Evolutionary conservation across 345 rosid species (phyloP).

Genomic region (Eucalyptus sp.): DNA sequence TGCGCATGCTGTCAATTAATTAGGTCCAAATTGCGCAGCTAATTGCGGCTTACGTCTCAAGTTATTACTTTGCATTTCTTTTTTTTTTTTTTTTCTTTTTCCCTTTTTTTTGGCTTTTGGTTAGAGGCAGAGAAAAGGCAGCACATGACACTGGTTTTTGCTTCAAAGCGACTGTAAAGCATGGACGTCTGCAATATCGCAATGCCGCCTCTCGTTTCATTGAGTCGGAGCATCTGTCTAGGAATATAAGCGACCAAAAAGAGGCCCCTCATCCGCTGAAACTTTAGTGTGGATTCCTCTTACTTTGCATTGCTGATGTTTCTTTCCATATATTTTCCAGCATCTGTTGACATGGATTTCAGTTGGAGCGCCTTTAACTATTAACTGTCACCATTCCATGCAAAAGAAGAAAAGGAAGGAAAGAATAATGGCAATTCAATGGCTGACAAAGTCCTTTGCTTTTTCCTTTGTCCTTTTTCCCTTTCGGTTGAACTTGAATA

Average conservation of each 20-base stretch:
- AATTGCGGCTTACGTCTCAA: neutral
- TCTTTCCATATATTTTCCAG: neutral
- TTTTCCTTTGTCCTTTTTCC: neutral
- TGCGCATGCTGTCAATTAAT: neutral
- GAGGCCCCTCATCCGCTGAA: neutral
- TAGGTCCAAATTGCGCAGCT: neutral
- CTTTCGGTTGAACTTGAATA: neutral
- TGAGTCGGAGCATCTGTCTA: neutral
- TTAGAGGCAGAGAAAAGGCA: neutral
- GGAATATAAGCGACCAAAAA: neutral
- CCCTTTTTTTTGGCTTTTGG: neutral
- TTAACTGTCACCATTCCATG: neutral
- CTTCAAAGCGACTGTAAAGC: neutral
- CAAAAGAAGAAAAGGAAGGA: neutral
- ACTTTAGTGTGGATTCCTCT: neutral
- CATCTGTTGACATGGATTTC: neutral
- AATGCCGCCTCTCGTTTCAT: neutral
- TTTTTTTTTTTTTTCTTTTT: neutral
- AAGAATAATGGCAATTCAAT: neutral
- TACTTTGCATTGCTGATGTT: neutral
- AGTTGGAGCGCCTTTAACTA: neutral
- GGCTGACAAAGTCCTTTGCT: neutral
- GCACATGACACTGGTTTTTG: neutral
- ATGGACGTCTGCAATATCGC: neutral
- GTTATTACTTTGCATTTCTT: neutral